These are phyloP conservation scores for Globisporangium barbulae DNA, from an alignment of 352 stramenopile species.

Conservation along the genomic window DNA sequence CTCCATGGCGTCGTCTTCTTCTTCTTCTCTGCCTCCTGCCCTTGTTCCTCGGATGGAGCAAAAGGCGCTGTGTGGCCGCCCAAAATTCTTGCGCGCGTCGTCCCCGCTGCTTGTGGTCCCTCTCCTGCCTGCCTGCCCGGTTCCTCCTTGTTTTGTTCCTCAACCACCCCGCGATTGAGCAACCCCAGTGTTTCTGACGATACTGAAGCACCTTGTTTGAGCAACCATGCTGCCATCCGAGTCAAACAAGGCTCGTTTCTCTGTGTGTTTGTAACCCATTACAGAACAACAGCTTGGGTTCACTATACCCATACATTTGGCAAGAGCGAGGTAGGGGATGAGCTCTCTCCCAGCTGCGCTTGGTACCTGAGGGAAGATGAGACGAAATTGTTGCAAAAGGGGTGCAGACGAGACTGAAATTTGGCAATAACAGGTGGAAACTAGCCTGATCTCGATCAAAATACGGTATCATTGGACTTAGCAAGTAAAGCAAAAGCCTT, in stretches of 20 bases:
- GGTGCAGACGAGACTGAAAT: neutral
- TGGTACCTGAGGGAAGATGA: slow-evolving; percentile 5
- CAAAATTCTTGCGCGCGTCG: slow-evolving; percentile 15
- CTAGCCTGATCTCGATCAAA: neutral
- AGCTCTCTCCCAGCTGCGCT: slow-evolving; percentile 8
- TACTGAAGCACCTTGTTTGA: neutral
- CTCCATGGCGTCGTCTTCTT: slow-evolving; percentile 16
- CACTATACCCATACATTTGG: slow-evolving; percentile 11
- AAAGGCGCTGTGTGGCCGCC: slow-evolving; percentile 16
- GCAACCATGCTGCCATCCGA: neutral
- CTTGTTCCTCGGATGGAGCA: slow-evolving; percentile 16
- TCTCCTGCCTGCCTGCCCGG: neutral
- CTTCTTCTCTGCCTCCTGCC: slow-evolving; percentile 10
- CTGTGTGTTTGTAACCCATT: slow-evolving; percentile 15
- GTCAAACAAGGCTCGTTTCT: slow-evolving; percentile 4
- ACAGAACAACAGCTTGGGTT: slow-evolving; percentile 4
- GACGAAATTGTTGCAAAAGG: neutral
- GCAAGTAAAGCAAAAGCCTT: neutral
- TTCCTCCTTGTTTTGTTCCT: slow-evolving; percentile 3
- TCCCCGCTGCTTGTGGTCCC: neutral
- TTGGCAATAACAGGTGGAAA: neutral
- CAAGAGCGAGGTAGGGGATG: slow-evolving; percentile 12
- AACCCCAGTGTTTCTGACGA: neutral
- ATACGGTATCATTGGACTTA: neutral
- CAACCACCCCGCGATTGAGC: neutral